A percentile compares a stretch with the other conserved stretches of the same genome.
Evolutionary conservation across 768 basidiomycete species (phyloP).

Genomic region (Lactarius akahatsu): DNA sequence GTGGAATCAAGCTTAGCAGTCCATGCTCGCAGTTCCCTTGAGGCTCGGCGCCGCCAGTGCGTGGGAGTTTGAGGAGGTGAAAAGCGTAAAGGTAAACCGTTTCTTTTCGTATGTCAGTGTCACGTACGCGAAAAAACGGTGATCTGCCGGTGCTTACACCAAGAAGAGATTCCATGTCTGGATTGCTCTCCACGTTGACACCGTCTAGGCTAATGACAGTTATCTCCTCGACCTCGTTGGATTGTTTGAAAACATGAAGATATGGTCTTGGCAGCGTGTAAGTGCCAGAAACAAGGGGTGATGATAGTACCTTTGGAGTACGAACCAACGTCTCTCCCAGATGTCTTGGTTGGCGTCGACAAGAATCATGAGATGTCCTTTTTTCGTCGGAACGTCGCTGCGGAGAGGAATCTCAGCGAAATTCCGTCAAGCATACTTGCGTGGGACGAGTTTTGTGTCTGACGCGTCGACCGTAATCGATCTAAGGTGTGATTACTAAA

Average conservation of each 20-base stretch:
- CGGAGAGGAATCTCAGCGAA: slow-evolving; percentile 7
- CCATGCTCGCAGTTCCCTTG: slow-evolving; percentile 85
- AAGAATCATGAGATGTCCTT: slow-evolving; percentile 78
- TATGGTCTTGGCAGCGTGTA: slow-evolving; percentile 66
- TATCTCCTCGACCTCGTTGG: slow-evolving; percentile 80
- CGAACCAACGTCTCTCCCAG: slow-evolving; percentile 88
- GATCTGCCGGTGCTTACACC: slow-evolving; percentile 45
- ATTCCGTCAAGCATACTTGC: slow-evolving; percentile 51
- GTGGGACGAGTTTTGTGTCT: slow-evolving; percentile 69
- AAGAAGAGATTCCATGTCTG: slow-evolving; percentile 82
- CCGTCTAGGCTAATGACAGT: slow-evolving; percentile 80
- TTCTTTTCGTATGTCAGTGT: slow-evolving; percentile 50
- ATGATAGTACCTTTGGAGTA: slow-evolving; percentile 66
- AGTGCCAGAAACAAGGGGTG: slow-evolving; percentile 3
- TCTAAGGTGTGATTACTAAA: slow-evolving; percentile 47
- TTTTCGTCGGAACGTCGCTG: slow-evolving; percentile 83
- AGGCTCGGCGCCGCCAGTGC: slow-evolving; percentile 77
- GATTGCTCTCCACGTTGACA: slow-evolving; percentile 82
- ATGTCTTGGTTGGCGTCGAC: slow-evolving; percentile 73
- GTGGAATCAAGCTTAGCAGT: slow-evolving; percentile 82
- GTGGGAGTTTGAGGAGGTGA: slow-evolving; percentile 90
- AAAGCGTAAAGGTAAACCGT: slow-evolving; percentile 84
- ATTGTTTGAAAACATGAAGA: slow-evolving; percentile 81
- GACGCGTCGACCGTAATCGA: slow-evolving; percentile 46
- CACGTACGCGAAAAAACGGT: not conserved